Evolutionary conservation across 768 basidiomycete genomes (phyloP), one percentile per base, ranked within the genome.

Genomic region (Krasilnikovozyma curviuscula): DNA sequence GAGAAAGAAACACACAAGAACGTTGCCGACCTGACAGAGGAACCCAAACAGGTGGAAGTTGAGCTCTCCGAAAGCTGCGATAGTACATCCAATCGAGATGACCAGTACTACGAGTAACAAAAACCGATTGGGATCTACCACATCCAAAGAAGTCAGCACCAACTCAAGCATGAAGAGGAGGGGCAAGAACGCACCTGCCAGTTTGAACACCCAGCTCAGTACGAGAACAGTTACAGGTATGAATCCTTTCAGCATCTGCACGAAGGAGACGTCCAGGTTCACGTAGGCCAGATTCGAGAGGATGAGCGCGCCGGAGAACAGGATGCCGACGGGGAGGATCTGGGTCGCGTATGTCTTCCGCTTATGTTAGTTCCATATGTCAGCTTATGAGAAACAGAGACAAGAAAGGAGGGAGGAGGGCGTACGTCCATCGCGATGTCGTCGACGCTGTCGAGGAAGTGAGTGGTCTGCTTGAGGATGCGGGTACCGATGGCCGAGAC

Each of bases 211-310:
- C 2, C 40, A 40, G 24, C 41, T 45, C 25, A 57, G 50, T 27
- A 57, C 29, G 19, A 53, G 53, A 6, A 47, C 45, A 21, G 54
- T 37, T 32, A 57, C 49, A 0, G 52, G 56, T 18, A 54, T 57
- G 33, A 55, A 57, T 8, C 52, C 56, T 52, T 57, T 57, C 25
- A 55, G 43, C 56, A 57, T 57, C 39, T 57, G 56, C 1, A 55
- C 52, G 39, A 57, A 55, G 40, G 35, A 42, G 32, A 57, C 52
- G 38, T 46, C 52, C 21, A 57, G 52, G 28, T 55, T 39, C 16
- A 57, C 56, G 32, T 57, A 57, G 13, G 56, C 56, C 18, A 47
- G 46, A 23, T 57, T 57, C 34, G 52, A 49, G 23, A 57, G 40
- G 7, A 57, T 44, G 2, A 57, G 50, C 12, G 56, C 55, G 10